Evolutionary conservation across 2,329 filamentous ascomycete genomes (phyloP).

Genomic region (Arthrobotrys megalospora): DNA sequence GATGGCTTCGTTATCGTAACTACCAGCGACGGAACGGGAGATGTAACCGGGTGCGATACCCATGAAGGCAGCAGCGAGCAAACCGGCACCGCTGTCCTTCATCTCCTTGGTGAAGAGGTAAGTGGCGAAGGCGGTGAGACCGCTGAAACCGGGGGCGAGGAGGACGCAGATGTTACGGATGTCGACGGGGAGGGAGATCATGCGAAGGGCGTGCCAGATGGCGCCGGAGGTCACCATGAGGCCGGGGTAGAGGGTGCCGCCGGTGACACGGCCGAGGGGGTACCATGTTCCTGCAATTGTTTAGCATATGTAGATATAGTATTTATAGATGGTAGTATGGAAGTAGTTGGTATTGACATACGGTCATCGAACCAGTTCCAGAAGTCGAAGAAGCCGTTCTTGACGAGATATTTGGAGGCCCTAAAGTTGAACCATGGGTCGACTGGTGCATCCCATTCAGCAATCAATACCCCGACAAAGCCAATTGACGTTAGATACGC

Average conservation of each 20-base stretch:
- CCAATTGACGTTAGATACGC: constrained; percentile 44
- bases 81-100: constrained; percentile 93
- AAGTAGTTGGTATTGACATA: constrained; percentile 67
- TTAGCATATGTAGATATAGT: not conserved
- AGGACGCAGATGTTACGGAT: constrained; percentile 99
- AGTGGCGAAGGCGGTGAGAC: constrained; percentile 89
- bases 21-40: constrained; percentile 95
- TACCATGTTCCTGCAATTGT: constrained; percentile 85
- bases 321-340: not conserved
- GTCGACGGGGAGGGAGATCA: constrained; percentile 91
- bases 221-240: constrained; percentile 98
- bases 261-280: constrained; percentile 96
- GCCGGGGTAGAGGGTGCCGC: constrained; percentile 97
- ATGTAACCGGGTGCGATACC: constrained; percentile 98
- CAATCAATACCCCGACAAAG: constrained; percentile 16
- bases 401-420: constrained; percentile 96
- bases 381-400: constrained; percentile 98
- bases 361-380: constrained; percentile 99
- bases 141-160: constrained; percentile 93
- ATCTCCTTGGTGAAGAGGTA: constrained; percentile 98
- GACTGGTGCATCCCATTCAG: constrained; percentile 73
- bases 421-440: constrained; percentile 99
- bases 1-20: constrained; percentile 99
- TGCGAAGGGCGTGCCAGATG: constrained; percentile 94
- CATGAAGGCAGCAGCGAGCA: constrained; percentile 96